Evolutionary conservation across 805 yeast species (phyloP), one percentile per base, ranked within the genome.

Genomic region (Zygotorulaspora chibaensis): DNA sequence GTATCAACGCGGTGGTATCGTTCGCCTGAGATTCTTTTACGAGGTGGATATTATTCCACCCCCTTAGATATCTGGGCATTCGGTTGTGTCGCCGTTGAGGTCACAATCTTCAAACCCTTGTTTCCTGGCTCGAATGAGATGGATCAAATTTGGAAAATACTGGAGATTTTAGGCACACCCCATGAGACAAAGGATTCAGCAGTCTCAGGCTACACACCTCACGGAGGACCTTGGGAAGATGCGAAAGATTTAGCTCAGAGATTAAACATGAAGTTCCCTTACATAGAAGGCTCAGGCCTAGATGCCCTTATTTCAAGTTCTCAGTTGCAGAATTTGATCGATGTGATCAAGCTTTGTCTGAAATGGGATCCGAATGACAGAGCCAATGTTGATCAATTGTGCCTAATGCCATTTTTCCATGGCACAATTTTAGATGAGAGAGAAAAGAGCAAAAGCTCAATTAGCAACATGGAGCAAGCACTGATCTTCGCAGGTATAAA

Each of bases 61-160:
- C 88, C 93, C 2, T 76, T 84, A 30, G 95, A 86, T 67, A 76
- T 86, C 28, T 86, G 95, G 95, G 91, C 95, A 0, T 86, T 85
- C 70, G 95, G 89, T 1, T 76, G 82, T 36, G 87, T 86, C 31
- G 87, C 86, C 1, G 77, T 78, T 6, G 95, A 86, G 60, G 72
- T 81, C 36, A 84, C 87, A 17, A 80, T 80, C 36, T 80, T 85
- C 55, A 62, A 73, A 30, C 96, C 98, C 1, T 69, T 90, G 28
- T 87, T 91, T 58, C 95, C 96, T 0, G 98, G 98, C 0, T 61
- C 73, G 12, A 77, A 81, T 60, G 93, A 86, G 59, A 57, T 82
- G 40, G 96, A 90, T 59, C 97, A 90, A 69, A 74, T 83, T 10
- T 76, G 80, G 76, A 77, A 73, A 58, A 81, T 87, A 7, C 63